Evolutionary conservation across 2,329 filamentous ascomycete species (phyloP).

Genomic region (Fusarium buxicola): DNA sequence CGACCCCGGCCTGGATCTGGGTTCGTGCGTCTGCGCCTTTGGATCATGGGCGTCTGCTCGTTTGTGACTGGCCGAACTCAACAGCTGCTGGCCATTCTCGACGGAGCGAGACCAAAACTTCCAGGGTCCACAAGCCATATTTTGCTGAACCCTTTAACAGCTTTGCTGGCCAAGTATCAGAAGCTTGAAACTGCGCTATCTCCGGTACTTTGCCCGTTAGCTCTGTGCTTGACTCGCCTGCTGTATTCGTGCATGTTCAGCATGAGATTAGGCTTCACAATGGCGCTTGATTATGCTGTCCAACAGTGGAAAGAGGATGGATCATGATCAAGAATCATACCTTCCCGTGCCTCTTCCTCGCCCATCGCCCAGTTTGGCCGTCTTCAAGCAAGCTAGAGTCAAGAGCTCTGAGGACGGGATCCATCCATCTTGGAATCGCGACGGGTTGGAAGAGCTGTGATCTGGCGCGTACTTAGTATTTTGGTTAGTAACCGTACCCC

Average conservation of each 20-base stretch:
- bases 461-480: constrained; percentile 11
- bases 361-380: not conserved
- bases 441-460: constrained; percentile 13
- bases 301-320: not conserved
- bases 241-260: not conserved
- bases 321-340: not conserved
- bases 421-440: constrained; percentile 5
- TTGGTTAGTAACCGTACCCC: constrained; percentile 12
- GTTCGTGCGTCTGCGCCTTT: not conserved
- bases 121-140: constrained; percentile 9
- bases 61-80: constrained; percentile 22
- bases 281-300: not conserved
- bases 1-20: constrained; percentile 1
- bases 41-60: constrained; percentile 29
- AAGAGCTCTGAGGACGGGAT: not conserved
- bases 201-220: not conserved
- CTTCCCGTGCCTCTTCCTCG: not conserved
- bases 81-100: not conserved
- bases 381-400: not conserved
- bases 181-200: not conserved
- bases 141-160: not conserved
- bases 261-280: not conserved
- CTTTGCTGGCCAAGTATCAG: constrained; percentile 6
- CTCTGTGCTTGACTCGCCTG: not conserved
- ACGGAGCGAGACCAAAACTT: not conserved